Evolutionary conservation across 176 grass and related monocot species (phyloP).

Genomic region (Pharus latifolius): DNA sequence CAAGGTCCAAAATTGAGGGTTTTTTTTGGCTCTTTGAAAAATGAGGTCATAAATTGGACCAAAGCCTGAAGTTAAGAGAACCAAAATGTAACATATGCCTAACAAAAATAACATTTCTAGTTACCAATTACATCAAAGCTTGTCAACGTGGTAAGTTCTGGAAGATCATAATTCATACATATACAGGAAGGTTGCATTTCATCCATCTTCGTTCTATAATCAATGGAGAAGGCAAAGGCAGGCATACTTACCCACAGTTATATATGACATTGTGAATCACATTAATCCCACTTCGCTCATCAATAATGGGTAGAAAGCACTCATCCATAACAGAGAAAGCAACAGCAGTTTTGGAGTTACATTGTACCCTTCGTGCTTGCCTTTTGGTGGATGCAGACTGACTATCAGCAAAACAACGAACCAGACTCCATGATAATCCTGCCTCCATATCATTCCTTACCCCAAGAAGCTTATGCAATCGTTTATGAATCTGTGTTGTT

Average conservation of each 20-base stretch:
- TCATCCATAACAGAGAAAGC: constrained; percentile 89
- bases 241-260: constrained; percentile 85
- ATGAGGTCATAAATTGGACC: too few relatives aligned
- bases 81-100: too few relatives aligned
- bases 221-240: background rate
- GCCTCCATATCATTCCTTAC: constrained; percentile 70
- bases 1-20: too few relatives aligned
- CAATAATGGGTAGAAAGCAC: constrained; percentile 71
- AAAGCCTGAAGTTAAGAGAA: too few relatives aligned
- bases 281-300: constrained; percentile 87
- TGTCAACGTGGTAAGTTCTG: background rate
- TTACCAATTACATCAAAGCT: background rate
- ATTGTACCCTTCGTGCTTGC: constrained; percentile 33
- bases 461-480: constrained; percentile 66
- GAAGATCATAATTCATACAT: background rate
- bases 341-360: constrained; percentile 87
- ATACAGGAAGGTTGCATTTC: background rate
- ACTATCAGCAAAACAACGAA: constrained; percentile 62
- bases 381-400: constrained; percentile 8
- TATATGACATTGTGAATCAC: constrained; percentile 88
- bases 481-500: constrained; percentile 51
- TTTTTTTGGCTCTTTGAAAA: too few relatives aligned
- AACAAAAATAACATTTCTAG: background rate
- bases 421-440: constrained; percentile 82
- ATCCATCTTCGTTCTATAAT: background rate